Base-by-base conservation (phyloP, 345 rosid genomes). In the Theobroma cacao region DNA sequence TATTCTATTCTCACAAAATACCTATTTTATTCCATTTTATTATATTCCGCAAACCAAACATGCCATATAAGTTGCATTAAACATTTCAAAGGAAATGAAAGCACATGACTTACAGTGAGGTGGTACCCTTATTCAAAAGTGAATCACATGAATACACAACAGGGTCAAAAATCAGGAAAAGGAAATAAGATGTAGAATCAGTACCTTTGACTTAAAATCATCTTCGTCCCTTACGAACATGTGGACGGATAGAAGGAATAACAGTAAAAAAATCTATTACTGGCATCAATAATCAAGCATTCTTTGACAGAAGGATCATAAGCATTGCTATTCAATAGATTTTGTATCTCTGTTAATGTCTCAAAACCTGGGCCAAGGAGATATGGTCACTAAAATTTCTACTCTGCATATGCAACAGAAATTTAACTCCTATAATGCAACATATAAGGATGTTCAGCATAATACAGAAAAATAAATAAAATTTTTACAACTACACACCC, bases 231-330 rank as follows among this genome's bases (percentile, higher is more conserved):
- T 91, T 71, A 95, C 91, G 76, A n/a, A 85, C 85, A 86, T 90
- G 98, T 6, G 98, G 98, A 89, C 90, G 94, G 74, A 92, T 81
- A 55, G 97, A 93, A 77, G 97, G 98, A 79, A 95, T 93, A 81
- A 93, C 83, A 48, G 98, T 95, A 82, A 95, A 95, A n/a, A 87
- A 95, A 95, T 77, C 92, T 85, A 84, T 95, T 93, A 87, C 98
- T 93, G 53, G 97, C 98, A 85, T 95, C 95, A 78, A 93, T 62
- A 70, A 93, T 89, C 89, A 91, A 83, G 83, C 86, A 91, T 78
- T 95, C 97, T 87, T 84, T 89, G 80, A 84, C 56, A 47, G 94
- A 84, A 78, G 91, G 84, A 72, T 91, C 87, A 28, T 73, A 53
- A 11, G 77, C 40, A 67, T 45, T 81, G 75, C 82, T 86, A 68